A percentile compares a stretch with the other conserved stretches of the same genome.
phyloP scores from a whole-genome alignment of 2,329 filamentous ascomycete genomes.

The Epichloe hybrida region DNA sequence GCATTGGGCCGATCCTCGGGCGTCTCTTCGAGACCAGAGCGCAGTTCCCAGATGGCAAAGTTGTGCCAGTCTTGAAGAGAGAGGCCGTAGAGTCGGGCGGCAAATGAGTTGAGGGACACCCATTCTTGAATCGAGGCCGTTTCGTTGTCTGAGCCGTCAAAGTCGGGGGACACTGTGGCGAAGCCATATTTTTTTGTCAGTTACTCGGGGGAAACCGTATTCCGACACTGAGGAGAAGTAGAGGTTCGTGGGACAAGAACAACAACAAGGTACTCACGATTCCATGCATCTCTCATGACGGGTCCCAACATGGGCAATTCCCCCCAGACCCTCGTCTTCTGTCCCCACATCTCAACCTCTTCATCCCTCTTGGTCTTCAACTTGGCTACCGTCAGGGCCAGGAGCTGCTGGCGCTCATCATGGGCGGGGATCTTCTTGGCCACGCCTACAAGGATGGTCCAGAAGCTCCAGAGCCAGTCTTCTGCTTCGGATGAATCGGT shows the following conservation, averaged over 20 bases:
- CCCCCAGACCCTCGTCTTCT: conserved; percentile 14
- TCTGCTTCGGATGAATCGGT: conserved; percentile 9
- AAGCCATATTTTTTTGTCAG: not conserved
- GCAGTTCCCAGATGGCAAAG: conserved; percentile 19
- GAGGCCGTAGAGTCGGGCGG: conserved; percentile 17
- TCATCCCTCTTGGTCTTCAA: conserved; percentile 13
- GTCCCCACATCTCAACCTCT: conserved; percentile 16
- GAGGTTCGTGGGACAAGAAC: not conserved
- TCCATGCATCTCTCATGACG: conserved; percentile 17
- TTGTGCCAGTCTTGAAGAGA: conserved; percentile 12
- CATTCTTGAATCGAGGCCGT: conserved; percentile 12
- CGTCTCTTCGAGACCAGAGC: conserved; percentile 16
- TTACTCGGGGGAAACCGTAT: not conserved
- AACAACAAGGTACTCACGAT: conserved; percentile 12
- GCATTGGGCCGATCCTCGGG: conserved; percentile 7
- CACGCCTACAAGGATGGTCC: conserved; percentile 14
- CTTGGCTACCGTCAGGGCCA: conserved; percentile 10
- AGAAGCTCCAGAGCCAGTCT: conserved; percentile 17
- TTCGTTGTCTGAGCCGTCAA: conserved; percentile 12
- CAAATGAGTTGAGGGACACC: conserved; percentile 21
- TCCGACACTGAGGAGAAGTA: not conserved
- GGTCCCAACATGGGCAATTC: conserved; percentile 19
- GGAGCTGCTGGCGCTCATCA: conserved; percentile 13
- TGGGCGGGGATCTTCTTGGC: conserved; percentile 14
- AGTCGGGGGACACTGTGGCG: conserved; percentile 12